Evolutionary conservation across 2,329 filamentous ascomycete genomes (phyloP), one percentile per base, ranked within the genome.

Genomic region (Aspergillus unguis): DNA sequence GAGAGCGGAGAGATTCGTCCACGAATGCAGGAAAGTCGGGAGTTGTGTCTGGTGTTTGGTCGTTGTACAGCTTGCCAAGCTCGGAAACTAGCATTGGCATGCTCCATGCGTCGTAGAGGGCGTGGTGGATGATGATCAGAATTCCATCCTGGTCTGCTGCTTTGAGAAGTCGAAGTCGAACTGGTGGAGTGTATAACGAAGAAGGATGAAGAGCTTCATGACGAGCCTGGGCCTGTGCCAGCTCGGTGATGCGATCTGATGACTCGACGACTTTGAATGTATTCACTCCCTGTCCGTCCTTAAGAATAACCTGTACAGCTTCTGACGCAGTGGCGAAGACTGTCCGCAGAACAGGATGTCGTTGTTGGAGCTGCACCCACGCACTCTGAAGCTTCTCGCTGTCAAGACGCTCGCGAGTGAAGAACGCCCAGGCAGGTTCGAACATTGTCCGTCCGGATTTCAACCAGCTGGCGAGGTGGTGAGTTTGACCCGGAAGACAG

Each of bases 71-170:
- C 1, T 57, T 54, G 8, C 48, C 52, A 3, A 72, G 63, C 32
- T 72, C 68, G 9, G 61, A 50, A 7, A 70, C 52, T 6, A 72
- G 57, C 40, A 63, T 63, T 1, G 61, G 61, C 60, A 72, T 69
- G 1, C 68, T 65, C 62, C 67, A 71, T 2, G 69, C 69, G 38
- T 72, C 70, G 48, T 71, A 72, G 6, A 63, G 59, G 11, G 69
- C 65, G 45, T 72, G 70, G 37, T 71, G 66, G 28, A 72, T 59
- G 29, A 65, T 60, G 7, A 72, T 29, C 6, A 67, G 44, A 5
- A 72, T 58, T 7, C 61, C 62, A 43, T 71, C 67, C 25, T 57
- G 52, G 28, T 62, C 62, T n/a, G 46, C 53, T 2, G 58, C 63
- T 27, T 59, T 63, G 27, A 71, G 31, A 4, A 67, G 63, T 25